A percentile compares a stretch with the other conserved stretches of the same genome.
Evolutionary conservation across 441 rosid species (phyloP).

Genomic region (Brassica hybrid): DNA sequence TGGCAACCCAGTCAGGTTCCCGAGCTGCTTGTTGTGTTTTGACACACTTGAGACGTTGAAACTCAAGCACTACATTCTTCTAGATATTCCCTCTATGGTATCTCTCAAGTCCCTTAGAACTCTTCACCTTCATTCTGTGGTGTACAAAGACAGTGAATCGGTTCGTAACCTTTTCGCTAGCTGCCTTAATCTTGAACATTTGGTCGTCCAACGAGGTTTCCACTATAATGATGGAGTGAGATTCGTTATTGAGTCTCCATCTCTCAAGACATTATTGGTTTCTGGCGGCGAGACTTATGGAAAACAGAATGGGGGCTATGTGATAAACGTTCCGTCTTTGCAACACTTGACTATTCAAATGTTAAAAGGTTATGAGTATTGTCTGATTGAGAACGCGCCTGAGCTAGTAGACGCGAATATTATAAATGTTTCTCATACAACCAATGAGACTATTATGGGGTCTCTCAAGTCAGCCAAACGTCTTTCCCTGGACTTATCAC

Average conservation of each 20-base stretch:
- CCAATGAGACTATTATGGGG: neutral
- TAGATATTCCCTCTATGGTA: neutral
- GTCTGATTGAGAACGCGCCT: slow-evolving; percentile 6
- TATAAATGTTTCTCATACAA: neutral
- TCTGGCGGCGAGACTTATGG: neutral
- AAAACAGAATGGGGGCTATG: neutral
- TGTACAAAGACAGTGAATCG: neutral
- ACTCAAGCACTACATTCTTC: neutral
- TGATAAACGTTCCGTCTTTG: slow-evolving; percentile 22
- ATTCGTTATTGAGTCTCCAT: neutral
- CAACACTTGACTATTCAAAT: neutral
- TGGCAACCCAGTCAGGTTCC: neutral
- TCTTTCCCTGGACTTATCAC: slow-evolving; percentile 16
- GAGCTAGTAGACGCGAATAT: neutral
- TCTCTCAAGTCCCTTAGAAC: slow-evolving; percentile 8
- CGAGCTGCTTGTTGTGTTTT: neutral
- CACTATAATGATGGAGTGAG: neutral
- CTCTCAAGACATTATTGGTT: slow-evolving; percentile 3
- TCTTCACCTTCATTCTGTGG: neutral
- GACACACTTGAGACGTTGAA: slow-evolving; percentile 16
- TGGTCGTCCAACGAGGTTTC: neutral
- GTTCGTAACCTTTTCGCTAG: slow-evolving; percentile 12
- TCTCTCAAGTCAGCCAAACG: slow-evolving; percentile 17
- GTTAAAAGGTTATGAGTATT: neutral
- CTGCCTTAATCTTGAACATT: slow-evolving; percentile 23